phyloP scores from a whole-genome alignment of 306 rosid genomes.

The Elaeagnus macrophylla region DNA sequence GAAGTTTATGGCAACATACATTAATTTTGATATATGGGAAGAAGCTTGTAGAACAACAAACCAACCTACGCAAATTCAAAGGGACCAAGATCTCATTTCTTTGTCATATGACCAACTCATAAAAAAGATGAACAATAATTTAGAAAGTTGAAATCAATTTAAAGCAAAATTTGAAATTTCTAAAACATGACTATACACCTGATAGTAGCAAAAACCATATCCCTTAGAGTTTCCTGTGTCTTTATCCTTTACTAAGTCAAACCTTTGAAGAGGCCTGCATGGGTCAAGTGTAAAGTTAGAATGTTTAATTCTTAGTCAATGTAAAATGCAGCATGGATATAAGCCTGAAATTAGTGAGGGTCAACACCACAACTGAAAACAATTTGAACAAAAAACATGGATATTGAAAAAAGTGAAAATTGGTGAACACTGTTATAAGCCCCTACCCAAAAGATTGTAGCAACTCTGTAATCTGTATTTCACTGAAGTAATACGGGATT shows the following conservation, averaged over 20 bases:
- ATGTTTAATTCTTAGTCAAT: constrained; percentile 5
- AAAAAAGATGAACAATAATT: constrained; percentile 1
- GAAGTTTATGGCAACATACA: constrained; percentile 24
- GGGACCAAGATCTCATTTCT: too few species aligned
- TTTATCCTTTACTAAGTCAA: constrained; percentile 72
- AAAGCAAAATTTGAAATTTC: constrained; percentile 8
- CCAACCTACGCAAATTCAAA: neutral
- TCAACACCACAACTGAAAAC: neutral
- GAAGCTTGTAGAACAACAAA: constrained; percentile 9
- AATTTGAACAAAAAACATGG: neutral
- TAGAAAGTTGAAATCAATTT: constrained; percentile 10
- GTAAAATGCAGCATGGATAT: constrained; percentile 12
- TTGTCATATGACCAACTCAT: too few species aligned
- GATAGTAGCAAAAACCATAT: constrained; percentile 73
- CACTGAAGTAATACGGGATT: constrained; percentile 75
- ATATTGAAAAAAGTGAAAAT: too few species aligned
- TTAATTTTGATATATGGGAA: constrained; percentile 7
- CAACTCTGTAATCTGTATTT: constrained; percentile 60
- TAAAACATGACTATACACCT: constrained; percentile 33
- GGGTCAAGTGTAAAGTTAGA: constrained; percentile 19
- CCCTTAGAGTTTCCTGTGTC: constrained; percentile 82
- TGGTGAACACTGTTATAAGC: neutral
- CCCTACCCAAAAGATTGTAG: constrained; percentile 72
- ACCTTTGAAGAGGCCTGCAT: constrained; percentile 62
- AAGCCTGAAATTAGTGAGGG: neutral